phyloP scores from a whole-genome alignment of 495 filamentous ascomycete genomes.

The Cercophora newfieldiana region DNA sequence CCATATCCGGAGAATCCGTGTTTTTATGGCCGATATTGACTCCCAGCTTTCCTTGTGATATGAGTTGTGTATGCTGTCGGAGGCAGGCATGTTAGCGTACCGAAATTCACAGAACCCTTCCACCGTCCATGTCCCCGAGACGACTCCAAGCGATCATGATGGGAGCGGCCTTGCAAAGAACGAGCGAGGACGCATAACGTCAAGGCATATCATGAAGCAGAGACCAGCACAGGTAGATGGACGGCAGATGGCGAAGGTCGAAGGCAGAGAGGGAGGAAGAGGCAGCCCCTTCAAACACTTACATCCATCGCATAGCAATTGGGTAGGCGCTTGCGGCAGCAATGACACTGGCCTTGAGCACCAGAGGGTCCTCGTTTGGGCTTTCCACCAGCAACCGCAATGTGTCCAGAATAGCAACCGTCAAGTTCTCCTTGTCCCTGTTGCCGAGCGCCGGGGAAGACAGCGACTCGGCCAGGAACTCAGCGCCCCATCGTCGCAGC shows the following conservation, averaged over 20 bases:
- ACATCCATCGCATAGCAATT: slow-evolving; percentile 89
- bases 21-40: slow-evolving; percentile 84
- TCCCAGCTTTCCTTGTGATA: slow-evolving; percentile 81
- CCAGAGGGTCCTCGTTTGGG: slow-evolving; percentile 69
- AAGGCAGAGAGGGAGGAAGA: slow-evolving; percentile 9
- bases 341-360: slow-evolving; percentile 81
- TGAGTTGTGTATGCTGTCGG: slow-evolving; percentile 74
- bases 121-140: neutral
- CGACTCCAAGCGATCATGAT: neutral
- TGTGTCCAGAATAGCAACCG: slow-evolving; percentile 69
- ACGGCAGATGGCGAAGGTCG: neutral
- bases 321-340: slow-evolving; percentile 88
- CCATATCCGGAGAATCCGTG: slow-evolving; percentile 83
- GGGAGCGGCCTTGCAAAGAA: neutral
- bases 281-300: slow-evolving; percentile 48
- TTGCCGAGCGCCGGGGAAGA: slow-evolving; percentile 73
- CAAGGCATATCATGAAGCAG: slow-evolving; percentile 2
- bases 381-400: slow-evolving; percentile 72
- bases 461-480: slow-evolving; percentile 96
- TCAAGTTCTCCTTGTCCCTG: slow-evolving; percentile 74
- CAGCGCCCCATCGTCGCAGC: slow-evolving; percentile 90
- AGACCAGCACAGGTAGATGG: slow-evolving; percentile 2
- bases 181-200: neutral
- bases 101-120: slow-evolving; percentile 9
- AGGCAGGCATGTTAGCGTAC: slow-evolving; percentile 16